Evolutionary conservation across 352 stramenopile species (phyloP).

Genomic region (Phytophthora brassicae): DNA sequence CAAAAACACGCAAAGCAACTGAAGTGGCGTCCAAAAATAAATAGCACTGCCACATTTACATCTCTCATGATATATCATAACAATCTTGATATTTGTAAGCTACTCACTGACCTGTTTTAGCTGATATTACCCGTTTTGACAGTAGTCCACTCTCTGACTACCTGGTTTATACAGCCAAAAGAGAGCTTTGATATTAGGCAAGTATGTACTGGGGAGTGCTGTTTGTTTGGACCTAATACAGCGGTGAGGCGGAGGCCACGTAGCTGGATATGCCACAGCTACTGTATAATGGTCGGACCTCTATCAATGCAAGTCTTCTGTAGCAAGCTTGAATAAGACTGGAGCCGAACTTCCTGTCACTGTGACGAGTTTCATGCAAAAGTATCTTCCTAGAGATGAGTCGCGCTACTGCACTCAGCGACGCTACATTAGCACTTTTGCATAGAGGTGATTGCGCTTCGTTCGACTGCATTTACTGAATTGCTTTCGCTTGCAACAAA

Average conservation of each 20-base stretch:
- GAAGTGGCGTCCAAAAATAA: no score
- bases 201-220: background rate
- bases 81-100: background rate
- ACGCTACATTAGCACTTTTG: constrained; percentile 6
- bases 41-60: no score
- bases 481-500: constrained; percentile 19
- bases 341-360: constrained; percentile 14
- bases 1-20: constrained; percentile 1
- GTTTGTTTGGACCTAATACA: background rate
- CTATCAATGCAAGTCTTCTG: constrained; percentile 18
- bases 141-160: constrained; percentile 12
- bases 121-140: background rate
- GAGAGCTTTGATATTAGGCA: constrained; percentile 11
- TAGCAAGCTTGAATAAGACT: constrained; percentile 27
- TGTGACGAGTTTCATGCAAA: constrained; percentile 29
- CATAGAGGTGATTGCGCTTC: background rate
- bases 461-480: constrained; percentile 26
- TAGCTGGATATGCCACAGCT: background rate
- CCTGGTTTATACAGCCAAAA: no score
- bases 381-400: constrained; percentile 14
- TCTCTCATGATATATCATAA: no score
- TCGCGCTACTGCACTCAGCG: constrained; percentile 16
- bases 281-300: constrained; percentile 8
- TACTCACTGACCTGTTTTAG: background rate
- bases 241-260: constrained; percentile 19